Conservation (phyloP, 2,329 filamentous ascomycete species). For the Didymella segeticola region DNA sequence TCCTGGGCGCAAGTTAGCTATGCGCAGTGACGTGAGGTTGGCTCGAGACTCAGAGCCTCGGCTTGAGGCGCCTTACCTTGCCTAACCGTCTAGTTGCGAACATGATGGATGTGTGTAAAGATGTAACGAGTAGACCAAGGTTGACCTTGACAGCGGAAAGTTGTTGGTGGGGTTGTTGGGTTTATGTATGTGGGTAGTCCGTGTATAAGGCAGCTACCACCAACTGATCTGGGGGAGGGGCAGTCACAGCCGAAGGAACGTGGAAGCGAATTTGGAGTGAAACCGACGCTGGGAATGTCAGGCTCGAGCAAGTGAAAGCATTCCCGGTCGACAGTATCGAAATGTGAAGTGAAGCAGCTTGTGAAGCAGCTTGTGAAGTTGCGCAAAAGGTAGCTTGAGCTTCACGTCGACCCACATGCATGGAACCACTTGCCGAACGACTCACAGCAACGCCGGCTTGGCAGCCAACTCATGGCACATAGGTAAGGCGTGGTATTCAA, state of each 20-base stretch:
- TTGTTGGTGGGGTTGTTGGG: background rate
- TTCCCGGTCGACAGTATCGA: background rate
- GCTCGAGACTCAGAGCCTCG: background rate
- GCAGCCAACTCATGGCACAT: background rate
- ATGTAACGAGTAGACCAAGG: background rate
- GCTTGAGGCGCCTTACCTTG: constrained; percentile 49
- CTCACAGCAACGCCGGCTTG: background rate
- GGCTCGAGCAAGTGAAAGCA: background rate
- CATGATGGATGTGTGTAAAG: constrained; percentile 44
- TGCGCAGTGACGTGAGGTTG: background rate
- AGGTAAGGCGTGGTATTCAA: background rate
- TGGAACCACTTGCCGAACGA: constrained; percentile 4
- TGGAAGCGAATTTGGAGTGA: background rate
- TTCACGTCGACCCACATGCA: constrained; percentile 6
- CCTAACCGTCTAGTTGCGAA: constrained; percentile 59
- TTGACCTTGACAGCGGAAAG: background rate
- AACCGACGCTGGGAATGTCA: background rate
- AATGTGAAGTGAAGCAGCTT: too few species aligned
- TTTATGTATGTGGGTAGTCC: background rate
- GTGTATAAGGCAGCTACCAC: constrained; percentile 4
- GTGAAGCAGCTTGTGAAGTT: background rate
- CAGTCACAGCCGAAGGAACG: background rate
- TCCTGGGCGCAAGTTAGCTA: constrained; percentile 18
- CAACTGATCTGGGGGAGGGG: constrained; percentile 17
- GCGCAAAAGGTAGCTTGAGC: constrained; percentile 5